A percentile compares a stretch with the other conserved stretches of the same genome.
These are phyloP conservation scores for Tetrahymena thermophila DNA, from an alignment of 73 alveolate species.

Conservation along the genomic window DNA sequence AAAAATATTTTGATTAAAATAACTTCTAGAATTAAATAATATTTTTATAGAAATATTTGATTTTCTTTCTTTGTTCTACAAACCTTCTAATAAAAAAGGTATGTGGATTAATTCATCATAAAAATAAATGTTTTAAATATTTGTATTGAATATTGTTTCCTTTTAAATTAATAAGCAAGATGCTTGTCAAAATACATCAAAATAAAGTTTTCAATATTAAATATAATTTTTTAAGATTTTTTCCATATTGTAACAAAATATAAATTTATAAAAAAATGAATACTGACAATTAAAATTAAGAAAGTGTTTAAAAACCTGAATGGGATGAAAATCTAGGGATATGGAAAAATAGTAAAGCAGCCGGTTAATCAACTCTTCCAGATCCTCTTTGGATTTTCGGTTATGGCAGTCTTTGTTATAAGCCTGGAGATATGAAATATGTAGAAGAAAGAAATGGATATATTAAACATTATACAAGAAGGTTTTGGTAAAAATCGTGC, in stretches of 20 bases:
- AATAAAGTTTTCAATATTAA: neutral
- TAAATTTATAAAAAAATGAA: neutral
- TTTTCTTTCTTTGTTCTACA: too few relatives aligned
- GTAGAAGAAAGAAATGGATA: neutral
- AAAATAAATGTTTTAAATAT: too few relatives aligned
- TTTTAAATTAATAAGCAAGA: neutral
- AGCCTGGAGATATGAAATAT: neutral
- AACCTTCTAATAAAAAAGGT: too few relatives aligned
- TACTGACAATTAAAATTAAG: neutral
- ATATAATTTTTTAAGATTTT: too few relatives aligned
- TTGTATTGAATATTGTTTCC: neutral
- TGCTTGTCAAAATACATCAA: neutral
- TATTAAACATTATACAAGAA: neutral
- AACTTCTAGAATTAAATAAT: too few relatives aligned
- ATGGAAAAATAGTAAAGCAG: neutral
- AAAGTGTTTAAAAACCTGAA: neutral
- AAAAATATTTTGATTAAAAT: too few relatives aligned
- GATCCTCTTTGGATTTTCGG: neutral
- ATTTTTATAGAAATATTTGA: too few relatives aligned
- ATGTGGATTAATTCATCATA: too few relatives aligned
- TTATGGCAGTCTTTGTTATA: neutral
- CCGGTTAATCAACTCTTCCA: neutral
- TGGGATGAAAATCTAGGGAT: neutral
- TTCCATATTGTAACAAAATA: neutral
- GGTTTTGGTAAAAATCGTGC: neutral